phyloP scores from a whole-genome alignment of 208 protist species.

The Vickermania spadyakhi region DNA sequence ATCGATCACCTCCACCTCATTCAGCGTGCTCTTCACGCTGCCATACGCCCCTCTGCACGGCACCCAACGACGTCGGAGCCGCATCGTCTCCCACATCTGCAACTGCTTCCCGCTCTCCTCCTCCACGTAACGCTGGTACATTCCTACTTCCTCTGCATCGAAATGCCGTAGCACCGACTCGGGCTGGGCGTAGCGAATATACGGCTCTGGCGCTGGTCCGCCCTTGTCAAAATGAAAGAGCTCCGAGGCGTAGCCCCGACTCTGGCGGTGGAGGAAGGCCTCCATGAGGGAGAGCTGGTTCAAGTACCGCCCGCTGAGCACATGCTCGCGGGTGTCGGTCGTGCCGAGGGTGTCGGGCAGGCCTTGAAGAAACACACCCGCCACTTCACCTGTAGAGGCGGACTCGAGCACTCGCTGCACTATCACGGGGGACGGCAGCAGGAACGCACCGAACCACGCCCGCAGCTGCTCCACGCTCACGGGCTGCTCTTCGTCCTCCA shows the following conservation, averaged over 20 bases:
- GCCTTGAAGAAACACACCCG: slow-evolving; percentile 54
- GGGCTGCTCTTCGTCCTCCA: slow-evolving; percentile 58
- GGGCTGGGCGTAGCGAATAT: slow-evolving; percentile 55
- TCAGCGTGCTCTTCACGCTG: slow-evolving; percentile 34
- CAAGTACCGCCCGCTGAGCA: slow-evolving; percentile 76
- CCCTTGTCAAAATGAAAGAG: slow-evolving; percentile 15
- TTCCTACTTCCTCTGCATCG: slow-evolving; percentile 53
- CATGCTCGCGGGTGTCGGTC: slow-evolving; percentile 70
- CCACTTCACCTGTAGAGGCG: slow-evolving; percentile 10
- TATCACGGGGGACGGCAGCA: slow-evolving; percentile 77
- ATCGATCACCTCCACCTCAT: slow-evolving; percentile 52
- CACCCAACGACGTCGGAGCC: slow-evolving; percentile 49
- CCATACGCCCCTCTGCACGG: slow-evolving; percentile 62
- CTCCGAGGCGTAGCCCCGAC: slow-evolving; percentile 30
- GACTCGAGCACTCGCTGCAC: slow-evolving; percentile 40
- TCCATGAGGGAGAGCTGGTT: slow-evolving; percentile 64
- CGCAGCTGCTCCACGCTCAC: slow-evolving; percentile 66
- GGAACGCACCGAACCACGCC: slow-evolving; percentile 79
- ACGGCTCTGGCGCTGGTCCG: slow-evolving; percentile 63
- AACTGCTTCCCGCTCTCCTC: slow-evolving; percentile 50
- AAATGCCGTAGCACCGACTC: slow-evolving; percentile 62
- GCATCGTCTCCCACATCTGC: slow-evolving; percentile 35
- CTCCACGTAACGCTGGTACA: slow-evolving; percentile 77
- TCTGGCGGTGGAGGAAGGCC: slow-evolving; percentile 51
- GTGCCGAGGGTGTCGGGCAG: slow-evolving; percentile 43